A percentile compares a stretch with the other conserved stretches of the same genome.
Conservation (phyloP, 306 rosid genomes). For the Prunus mume region DNA sequence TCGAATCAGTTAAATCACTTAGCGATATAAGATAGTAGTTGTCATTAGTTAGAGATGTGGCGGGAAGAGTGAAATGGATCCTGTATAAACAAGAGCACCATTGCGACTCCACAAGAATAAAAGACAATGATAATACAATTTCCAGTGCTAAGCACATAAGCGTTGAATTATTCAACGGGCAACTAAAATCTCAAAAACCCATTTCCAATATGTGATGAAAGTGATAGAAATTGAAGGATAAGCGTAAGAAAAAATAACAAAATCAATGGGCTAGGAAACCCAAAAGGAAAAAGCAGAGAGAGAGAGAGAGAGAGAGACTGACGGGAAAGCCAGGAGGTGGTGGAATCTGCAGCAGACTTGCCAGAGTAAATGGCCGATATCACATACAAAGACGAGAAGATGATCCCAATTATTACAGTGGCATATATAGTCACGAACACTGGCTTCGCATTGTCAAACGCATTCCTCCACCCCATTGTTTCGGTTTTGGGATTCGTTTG, state of each 20-base stretch:
- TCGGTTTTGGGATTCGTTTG: background rate
- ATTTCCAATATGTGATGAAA: too few relatives aligned
- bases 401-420: constrained; percentile 53
- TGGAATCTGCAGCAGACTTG: too few relatives aligned
- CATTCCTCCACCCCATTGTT: constrained; percentile 44
- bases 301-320: constrained; percentile 10
- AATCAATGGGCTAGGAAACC: background rate
- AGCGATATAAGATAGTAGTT: background rate
- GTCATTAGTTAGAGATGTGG: background rate
- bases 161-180: too few relatives aligned
- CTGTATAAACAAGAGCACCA: too few relatives aligned
- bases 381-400: constrained; percentile 63
- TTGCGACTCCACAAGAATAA: too few relatives aligned
- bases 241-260: too few relatives aligned
- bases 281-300: background rate
- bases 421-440: constrained; percentile 66
- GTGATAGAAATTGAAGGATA: too few relatives aligned
- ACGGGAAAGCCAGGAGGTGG: constrained; percentile 36
- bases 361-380: constrained; percentile 58
- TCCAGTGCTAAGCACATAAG: too few relatives aligned
- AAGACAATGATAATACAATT: too few relatives aligned
- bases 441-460: constrained; percentile 59
- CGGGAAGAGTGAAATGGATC: background rate
- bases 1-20: background rate
- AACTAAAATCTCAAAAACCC: too few relatives aligned